Percentiles rank a stretch among this genome's conserved stretches.
These are phyloP conservation scores for Limnanthes douglasii DNA, from an alignment of 345 rosid species.

Conservation along the genomic window DNA sequence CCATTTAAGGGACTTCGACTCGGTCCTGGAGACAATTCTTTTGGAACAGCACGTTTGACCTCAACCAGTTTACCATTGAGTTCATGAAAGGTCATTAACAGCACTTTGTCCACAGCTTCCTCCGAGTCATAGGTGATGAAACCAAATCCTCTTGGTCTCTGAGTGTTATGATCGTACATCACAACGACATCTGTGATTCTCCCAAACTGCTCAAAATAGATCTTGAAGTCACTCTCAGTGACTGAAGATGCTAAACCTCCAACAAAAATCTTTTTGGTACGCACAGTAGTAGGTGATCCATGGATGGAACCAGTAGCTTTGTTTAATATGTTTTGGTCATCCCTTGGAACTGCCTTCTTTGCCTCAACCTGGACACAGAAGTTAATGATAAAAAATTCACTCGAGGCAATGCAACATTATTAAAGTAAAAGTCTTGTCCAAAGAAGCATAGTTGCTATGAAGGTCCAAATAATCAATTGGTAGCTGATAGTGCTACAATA, in stretches of 20 bases:
- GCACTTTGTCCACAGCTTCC: constrained; percentile 64
- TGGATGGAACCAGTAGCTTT: constrained; percentile 38
- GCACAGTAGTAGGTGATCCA: constrained; percentile 51
- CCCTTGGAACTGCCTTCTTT: constrained; percentile 91
- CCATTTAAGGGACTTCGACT: constrained; percentile 46
- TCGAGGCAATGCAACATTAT: neutral
- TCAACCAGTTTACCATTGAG: constrained; percentile 93
- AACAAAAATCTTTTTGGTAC: constrained; percentile 73
- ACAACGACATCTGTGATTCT: constrained; percentile 79
- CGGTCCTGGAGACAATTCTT: constrained; percentile 63
- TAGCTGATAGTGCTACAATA: neutral
- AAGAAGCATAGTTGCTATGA: too few relatives aligned
- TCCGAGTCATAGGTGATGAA: constrained; percentile 77
- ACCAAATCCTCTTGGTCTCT: constrained; percentile 90
- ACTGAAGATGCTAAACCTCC: constrained; percentile 88
- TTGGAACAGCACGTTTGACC: constrained; percentile 93
- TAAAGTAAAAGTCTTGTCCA: too few relatives aligned
- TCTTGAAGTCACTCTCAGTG: constrained; percentile 67
- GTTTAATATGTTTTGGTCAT: constrained; percentile 46
- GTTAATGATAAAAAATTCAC: neutral
- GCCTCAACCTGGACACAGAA: constrained; percentile 77
- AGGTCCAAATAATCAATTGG: neutral
- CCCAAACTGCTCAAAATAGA: constrained; percentile 79
- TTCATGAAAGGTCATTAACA: constrained; percentile 73
- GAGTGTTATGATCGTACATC: constrained; percentile 91